Percentiles rank a stretch among this genome's conserved stretches.
These are phyloP conservation scores for Kodamaea derodonti DNA, from an alignment of 1,139 yeast species.

Conservation along the genomic window DNA sequence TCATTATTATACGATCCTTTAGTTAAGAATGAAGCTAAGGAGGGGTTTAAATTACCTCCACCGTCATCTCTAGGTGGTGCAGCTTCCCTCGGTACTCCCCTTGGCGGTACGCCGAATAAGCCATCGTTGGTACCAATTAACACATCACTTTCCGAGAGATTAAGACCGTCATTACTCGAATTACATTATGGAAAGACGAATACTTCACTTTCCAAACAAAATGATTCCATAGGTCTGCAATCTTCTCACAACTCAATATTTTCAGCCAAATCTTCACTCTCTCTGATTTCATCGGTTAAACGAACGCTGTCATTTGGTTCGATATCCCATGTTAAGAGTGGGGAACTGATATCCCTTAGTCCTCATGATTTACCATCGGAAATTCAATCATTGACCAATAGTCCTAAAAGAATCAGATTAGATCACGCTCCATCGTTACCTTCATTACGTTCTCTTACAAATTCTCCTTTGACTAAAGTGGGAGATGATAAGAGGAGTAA, in stretches of 20 bases:
- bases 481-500: constrained; percentile 1
- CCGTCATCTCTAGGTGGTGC: constrained; percentile 7
- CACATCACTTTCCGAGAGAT: constrained; percentile 22
- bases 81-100: constrained; percentile 6
- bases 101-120: constrained; percentile 11
- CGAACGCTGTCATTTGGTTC: constrained; percentile 23
- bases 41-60: constrained; percentile 6
- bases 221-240: constrained; percentile 27
- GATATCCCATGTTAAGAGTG: constrained; percentile 15
- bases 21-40: constrained; percentile 5
- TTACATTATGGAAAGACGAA: constrained; percentile 22
- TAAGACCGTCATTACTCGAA: constrained; percentile 44
- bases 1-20: constrained; percentile 8
- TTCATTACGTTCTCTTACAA: constrained; percentile 5
- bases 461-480: constrained; percentile 2
- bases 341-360: constrained; percentile 21
- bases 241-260: constrained; percentile 34
- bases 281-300: constrained; percentile 29
- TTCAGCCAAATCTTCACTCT: constrained; percentile 23
- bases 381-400: neutral
- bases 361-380: constrained; percentile 20
- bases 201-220: neutral
- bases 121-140: constrained; percentile 19
- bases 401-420: neutral
- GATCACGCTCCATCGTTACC: neutral